Conservation (phyloP, 2,329 filamentous ascomycete genomes). For the Phyllosticta ampelicida region DNA sequence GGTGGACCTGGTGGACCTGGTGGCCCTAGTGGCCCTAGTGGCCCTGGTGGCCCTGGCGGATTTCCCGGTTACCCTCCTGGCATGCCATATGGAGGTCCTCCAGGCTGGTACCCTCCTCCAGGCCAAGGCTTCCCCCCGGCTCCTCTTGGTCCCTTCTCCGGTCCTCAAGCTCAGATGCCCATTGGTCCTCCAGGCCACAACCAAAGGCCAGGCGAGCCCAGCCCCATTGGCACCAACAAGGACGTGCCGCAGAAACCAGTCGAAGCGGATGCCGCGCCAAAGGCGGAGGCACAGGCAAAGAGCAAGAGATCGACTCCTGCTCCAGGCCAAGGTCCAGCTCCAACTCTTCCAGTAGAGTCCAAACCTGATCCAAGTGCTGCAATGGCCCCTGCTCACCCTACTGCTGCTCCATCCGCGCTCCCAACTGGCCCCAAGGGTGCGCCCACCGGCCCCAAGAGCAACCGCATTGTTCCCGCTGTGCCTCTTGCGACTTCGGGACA, state of each 20-base stretch:
- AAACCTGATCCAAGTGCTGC: conserved; percentile 54
- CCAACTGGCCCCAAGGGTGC: conserved; percentile 26
- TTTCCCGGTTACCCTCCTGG: conserved; percentile 56
- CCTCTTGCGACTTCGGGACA: conserved; percentile 44
- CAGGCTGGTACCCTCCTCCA: conserved; percentile 66
- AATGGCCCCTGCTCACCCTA: conserved; percentile 39
- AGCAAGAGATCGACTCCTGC: conserved; percentile 29
- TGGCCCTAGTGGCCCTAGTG: conserved; percentile 29
- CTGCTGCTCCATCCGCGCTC: conserved; percentile 23
- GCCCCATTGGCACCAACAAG: conserved; percentile 18
- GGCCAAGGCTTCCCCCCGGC: conserved; percentile 61
- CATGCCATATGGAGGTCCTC: conserved; percentile 67
- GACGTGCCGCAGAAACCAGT: conserved; percentile 27
- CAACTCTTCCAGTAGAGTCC: conserved; percentile 53
- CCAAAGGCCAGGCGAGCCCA: conserved; percentile 21
- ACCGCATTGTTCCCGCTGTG: conserved; percentile 53
- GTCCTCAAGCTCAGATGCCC: conserved; percentile 46
- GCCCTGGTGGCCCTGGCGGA: conserved; percentile 25
- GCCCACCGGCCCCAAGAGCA: conserved; percentile 34
- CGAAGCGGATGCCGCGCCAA: conserved; percentile 36
- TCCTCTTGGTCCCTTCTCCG: conserved; percentile 53
- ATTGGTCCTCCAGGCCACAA: conserved; percentile 44
- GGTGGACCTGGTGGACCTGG: conserved; percentile 22
- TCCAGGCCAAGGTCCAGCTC: conserved; percentile 31
- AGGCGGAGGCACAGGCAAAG: conserved; percentile 43